These are phyloP conservation scores for Brassica carinata DNA, from an alignment of 345 rosid species.

Conservation along the genomic window DNA sequence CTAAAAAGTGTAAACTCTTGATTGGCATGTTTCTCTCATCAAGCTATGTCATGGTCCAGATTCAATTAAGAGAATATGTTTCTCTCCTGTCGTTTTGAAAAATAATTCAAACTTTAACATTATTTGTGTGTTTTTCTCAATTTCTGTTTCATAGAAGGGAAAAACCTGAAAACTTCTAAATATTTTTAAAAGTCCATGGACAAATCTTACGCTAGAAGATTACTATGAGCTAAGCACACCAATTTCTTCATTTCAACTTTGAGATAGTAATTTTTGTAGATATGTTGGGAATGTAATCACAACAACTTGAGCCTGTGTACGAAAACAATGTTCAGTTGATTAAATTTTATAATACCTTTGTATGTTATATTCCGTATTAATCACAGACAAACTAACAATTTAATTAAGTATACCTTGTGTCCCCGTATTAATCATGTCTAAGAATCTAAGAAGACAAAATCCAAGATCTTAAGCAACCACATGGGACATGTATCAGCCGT, in stretches of 20 bases:
- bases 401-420: conserved; percentile 28
- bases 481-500: conserved; percentile 31
- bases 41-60: not conserved
- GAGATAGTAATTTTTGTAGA: conserved; percentile 1
- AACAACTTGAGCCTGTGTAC: not conserved
- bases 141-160: not conserved
- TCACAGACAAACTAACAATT: conserved; percentile 8
- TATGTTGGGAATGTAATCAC: conserved; percentile 4
- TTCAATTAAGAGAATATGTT: not conserved
- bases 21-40: not conserved
- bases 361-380: not conserved
- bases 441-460: conserved; percentile 33
- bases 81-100: not conserved
- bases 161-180: not conserved
- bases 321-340: not conserved
- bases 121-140: not conserved
- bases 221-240: not conserved
- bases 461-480: conserved; percentile 41
- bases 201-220: not conserved
- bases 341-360: not conserved
- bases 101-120: not conserved
- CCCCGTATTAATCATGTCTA: conserved; percentile 33
- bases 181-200: not conserved
- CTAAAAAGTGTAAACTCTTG: not conserved
- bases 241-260: not conserved